Conservation (phyloP, 2,329 filamentous ascomycete species). For the Scorias spongiosa region DNA sequence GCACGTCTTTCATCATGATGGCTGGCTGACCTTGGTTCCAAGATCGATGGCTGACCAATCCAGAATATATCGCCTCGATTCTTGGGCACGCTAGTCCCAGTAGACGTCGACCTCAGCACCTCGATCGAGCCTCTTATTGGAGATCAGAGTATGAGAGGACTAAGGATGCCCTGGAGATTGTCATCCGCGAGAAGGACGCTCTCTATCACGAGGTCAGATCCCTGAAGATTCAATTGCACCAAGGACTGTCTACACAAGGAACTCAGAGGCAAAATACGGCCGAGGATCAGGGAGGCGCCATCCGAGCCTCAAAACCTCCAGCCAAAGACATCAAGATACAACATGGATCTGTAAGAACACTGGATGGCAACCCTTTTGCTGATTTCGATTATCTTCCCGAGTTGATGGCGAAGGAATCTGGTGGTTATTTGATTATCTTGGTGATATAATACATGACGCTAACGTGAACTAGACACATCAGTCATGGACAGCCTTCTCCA, state of each 20-base stretch:
- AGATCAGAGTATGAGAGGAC: not conserved
- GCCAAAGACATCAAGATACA: no score
- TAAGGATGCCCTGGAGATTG: not conserved
- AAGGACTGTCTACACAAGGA: not conserved
- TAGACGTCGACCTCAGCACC: not conserved
- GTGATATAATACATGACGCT: no score
- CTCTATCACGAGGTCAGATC: not conserved
- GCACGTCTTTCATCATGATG: constrained; percentile 1
- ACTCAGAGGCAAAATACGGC: not conserved
- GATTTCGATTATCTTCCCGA: no score
- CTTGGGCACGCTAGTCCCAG: not conserved
- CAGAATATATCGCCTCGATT: not conserved
- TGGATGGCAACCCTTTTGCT: no score
- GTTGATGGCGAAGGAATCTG: no score
- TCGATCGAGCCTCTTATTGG: not conserved
- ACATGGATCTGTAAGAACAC: no score
- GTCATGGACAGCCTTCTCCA: constrained; percentile 16
- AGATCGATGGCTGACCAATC: not conserved
- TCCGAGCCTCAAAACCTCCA: no score
- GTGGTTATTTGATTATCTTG: no score
- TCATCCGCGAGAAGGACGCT: not conserved
- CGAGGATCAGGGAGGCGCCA: not conserved
- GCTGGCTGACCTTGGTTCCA: no score
- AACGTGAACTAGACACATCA: no score
- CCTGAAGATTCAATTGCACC: not conserved